Percentiles rank a stretch among this genome's conserved stretches.
phyloP scores from a whole-genome alignment of 306 rosid species.

The Inga laurina region DNA sequence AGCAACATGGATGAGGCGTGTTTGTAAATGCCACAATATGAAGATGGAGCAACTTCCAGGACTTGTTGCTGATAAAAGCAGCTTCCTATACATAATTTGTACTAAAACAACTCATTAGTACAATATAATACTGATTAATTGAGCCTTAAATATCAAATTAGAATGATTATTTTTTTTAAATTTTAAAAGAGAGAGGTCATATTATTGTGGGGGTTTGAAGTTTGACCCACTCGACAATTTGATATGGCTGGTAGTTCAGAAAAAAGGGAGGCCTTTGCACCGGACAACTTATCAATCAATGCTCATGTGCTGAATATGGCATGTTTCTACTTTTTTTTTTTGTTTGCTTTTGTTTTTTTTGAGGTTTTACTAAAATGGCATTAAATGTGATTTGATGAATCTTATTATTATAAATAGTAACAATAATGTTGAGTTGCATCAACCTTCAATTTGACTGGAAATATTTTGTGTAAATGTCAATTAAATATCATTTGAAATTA shows the following conservation, averaged over 20 bases:
- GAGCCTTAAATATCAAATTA: background rate
- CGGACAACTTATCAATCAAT: background rate
- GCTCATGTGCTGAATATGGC: background rate
- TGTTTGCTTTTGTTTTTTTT: background rate
- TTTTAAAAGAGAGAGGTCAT: background rate
- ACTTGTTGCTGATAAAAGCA: constrained; percentile 16
- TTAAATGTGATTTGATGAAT: background rate
- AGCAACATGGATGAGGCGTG: constrained; percentile 40
- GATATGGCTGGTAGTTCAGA: background rate
- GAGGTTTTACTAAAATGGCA: background rate
- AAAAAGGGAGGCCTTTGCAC: background rate
- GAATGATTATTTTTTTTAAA: background rate
- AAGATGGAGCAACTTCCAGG: constrained; percentile 28
- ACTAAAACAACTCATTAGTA: background rate
- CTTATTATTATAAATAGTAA: no score
- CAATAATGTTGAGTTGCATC: background rate
- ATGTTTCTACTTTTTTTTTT: background rate
- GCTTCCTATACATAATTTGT: constrained; percentile 5
- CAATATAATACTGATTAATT: background rate
- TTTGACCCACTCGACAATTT: background rate
- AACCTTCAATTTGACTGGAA: background rate
- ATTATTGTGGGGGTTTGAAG: background rate
- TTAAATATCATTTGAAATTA: no score
- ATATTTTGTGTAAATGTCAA: background rate
- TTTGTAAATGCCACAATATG: constrained; percentile 32